These are phyloP conservation scores for Metarhizium rileyi DNA, from an alignment of 2,329 filamentous ascomycete species.

Conservation along the genomic window DNA sequence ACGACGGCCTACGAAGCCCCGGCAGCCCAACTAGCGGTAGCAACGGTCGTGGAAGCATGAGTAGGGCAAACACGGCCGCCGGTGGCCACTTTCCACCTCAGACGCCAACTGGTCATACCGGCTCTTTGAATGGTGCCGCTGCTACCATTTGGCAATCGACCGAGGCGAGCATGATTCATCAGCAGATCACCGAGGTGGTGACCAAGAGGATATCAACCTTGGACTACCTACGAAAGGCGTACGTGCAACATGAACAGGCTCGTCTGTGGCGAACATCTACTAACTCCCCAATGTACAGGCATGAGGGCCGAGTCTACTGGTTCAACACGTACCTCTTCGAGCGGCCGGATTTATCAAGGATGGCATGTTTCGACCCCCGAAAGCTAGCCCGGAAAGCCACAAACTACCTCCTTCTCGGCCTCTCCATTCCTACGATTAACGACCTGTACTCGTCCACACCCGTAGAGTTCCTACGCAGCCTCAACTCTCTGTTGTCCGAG, in stretches of 20 bases:
- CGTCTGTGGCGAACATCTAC: background rate
- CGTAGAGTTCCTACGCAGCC: constrained; percentile 74
- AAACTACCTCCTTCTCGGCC: constrained; percentile 85
- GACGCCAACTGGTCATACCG: constrained; percentile 8
- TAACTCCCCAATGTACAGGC: constrained; percentile 39
- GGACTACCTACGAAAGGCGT: constrained; percentile 89
- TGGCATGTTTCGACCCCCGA: constrained; percentile 76
- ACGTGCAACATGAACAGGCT: constrained; percentile 25
- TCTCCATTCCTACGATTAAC: constrained; percentile 81
- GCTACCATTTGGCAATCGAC: constrained; percentile 26
- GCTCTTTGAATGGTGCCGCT: background rate
- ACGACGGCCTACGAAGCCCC: constrained; percentile 9
- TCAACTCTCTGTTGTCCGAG: constrained; percentile 78
- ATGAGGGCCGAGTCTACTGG: constrained; percentile 94
- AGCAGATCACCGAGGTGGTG: constrained; percentile 72
- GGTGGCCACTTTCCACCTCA: constrained; percentile 13
- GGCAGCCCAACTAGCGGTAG: constrained; percentile 10
- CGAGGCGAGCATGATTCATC: constrained; percentile 41
- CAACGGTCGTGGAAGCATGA: constrained; percentile 8
- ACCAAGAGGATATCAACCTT: constrained; percentile 90
- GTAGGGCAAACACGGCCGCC: constrained; percentile 6
- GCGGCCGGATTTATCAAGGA: constrained; percentile 64
- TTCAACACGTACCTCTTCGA: constrained; percentile 96
- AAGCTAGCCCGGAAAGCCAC: constrained; percentile 85
- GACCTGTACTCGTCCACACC: constrained; percentile 76